These are phyloP conservation scores for Glaciozyma martinii DNA, from an alignment of 768 basidiomycete genomes.

Conservation along the genomic window DNA sequence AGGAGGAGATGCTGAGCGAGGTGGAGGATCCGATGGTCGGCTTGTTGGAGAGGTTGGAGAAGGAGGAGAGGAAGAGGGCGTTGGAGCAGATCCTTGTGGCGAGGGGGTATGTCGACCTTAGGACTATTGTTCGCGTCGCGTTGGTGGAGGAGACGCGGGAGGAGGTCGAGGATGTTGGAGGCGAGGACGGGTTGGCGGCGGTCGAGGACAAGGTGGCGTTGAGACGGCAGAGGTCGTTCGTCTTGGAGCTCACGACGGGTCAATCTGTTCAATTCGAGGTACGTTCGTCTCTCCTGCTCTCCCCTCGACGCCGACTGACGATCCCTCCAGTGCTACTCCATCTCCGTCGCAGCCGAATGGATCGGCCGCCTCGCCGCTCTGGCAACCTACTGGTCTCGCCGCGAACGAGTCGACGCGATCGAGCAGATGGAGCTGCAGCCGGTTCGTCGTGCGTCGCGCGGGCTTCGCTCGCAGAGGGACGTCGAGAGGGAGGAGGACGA, in stretches of 20 bases:
- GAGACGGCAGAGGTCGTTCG: conserved; percentile 62
- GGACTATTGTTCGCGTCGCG: conserved; percentile 56
- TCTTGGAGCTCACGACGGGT: conserved; percentile 62
- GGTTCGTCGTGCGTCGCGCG: conserved; percentile 38
- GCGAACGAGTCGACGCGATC: conserved; percentile 63
- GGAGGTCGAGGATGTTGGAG: background rate
- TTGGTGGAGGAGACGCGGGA: conserved; percentile 5
- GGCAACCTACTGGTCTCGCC: conserved; percentile 66
- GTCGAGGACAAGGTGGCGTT: conserved; percentile 37
- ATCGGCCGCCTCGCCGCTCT: conserved; percentile 63
- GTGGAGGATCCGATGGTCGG: conserved; percentile 10
- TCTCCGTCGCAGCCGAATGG: conserved; percentile 66
- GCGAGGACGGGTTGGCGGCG: conserved; percentile 8
- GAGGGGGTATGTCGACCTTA: conserved; percentile 59
- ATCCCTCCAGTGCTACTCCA: conserved; percentile 41
- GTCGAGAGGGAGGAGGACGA: conserved; percentile 39
- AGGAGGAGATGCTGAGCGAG: background rate
- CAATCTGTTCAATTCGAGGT: conserved; percentile 71
- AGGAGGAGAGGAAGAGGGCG: conserved; percentile 35
- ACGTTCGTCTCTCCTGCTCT: conserved; percentile 29
- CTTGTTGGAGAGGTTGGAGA: conserved; percentile 33
- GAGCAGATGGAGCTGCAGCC: conserved; percentile 67
- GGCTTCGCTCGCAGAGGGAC: conserved; percentile 1
- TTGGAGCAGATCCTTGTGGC: conserved; percentile 38
- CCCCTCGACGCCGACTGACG: conserved; percentile 46